These are phyloP conservation scores for Irpex rosettiformis DNA, from an alignment of 1,284 basidiomycete species.

Conservation along the genomic window DNA sequence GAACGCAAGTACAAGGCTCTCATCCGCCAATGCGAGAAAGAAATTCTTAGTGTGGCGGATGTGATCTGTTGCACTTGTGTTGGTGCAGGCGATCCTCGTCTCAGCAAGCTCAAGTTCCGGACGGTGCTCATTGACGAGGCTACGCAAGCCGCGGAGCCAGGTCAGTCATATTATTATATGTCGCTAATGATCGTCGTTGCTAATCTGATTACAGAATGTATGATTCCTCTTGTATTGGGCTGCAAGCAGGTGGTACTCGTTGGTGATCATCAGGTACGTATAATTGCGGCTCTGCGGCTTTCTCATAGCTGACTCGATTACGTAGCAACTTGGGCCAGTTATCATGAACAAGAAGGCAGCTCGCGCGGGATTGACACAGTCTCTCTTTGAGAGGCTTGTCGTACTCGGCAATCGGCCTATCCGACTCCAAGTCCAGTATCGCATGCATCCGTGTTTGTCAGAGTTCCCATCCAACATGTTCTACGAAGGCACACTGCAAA, in stretches of 20 bases:
- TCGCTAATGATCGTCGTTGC: conserved; percentile 15
- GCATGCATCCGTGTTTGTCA: conserved; percentile 99
- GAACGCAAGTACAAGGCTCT: conserved; percentile 98
- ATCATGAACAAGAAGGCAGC: conserved; percentile 99
- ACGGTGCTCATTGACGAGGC: conserved; percentile 99
- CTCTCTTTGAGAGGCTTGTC: conserved; percentile 96
- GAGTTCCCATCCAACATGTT: conserved; percentile 99
- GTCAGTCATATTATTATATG: conserved; percentile 42
- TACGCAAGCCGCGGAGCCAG: conserved; percentile 96
- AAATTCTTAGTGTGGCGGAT: conserved; percentile 92
- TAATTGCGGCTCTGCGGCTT: conserved; percentile 8
- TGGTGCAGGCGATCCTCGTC: conserved; percentile 92
- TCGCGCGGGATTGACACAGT: conserved; percentile 94
- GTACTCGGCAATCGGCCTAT: conserved; percentile 95
- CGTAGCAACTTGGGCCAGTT: conserved; percentile 92
- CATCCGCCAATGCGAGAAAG: conserved; percentile 94
- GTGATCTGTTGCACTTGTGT: conserved; percentile 99
- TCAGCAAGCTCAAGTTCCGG: conserved; percentile 96
- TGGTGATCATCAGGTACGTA: conserved; percentile 83
- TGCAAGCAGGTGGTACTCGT: conserved; percentile 99
- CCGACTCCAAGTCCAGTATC: conserved; percentile 98
- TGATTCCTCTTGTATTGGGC: conserved; percentile 98
- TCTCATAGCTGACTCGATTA: conserved; percentile 11
- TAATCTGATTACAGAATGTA: conserved; percentile 69
- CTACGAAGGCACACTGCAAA: conserved; percentile 98